Conservation (phyloP, 805 yeast species). For the Hanseniaspora guilliermondii region DNA sequence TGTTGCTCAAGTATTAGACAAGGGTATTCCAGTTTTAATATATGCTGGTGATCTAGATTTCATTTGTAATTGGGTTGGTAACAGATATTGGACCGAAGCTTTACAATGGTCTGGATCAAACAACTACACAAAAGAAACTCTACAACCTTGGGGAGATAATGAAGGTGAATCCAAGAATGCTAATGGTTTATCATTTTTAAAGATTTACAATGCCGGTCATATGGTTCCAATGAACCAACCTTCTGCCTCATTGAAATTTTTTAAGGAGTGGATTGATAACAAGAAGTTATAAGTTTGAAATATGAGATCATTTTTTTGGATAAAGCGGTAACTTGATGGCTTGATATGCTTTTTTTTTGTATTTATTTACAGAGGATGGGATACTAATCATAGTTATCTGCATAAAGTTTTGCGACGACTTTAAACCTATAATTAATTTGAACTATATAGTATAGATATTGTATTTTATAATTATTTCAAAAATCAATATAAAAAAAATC, state of each 20-base stretch:
- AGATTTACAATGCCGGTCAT: constrained; percentile 76
- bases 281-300: not conserved
- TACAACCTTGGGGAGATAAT: constrained; percentile 35
- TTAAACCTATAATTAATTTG: no score
- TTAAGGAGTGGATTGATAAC: constrained; percentile 63
- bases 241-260: constrained; percentile 52
- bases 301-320: not conserved
- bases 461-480: no score
- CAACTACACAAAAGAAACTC: constrained; percentile 33
- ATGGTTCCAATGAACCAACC: constrained; percentile 91
- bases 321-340: not conserved
- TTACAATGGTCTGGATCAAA: constrained; percentile 52
- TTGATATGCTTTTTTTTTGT: no score
- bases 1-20: constrained; percentile 55
- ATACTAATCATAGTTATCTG: no score
- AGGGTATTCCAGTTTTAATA: constrained; percentile 63
- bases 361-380: no score
- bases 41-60: constrained; percentile 94
- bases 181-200: constrained; percentile 59
- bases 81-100: constrained; percentile 65
- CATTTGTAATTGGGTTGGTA: constrained; percentile 89
- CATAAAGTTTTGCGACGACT: no score
- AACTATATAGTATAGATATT: no score
- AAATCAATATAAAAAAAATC: no score
- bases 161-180: constrained; percentile 68